These are phyloP conservation scores for Microsporum ferrugineum DNA, from an alignment of 2,329 filamentous ascomycete species.

Conservation along the genomic window DNA sequence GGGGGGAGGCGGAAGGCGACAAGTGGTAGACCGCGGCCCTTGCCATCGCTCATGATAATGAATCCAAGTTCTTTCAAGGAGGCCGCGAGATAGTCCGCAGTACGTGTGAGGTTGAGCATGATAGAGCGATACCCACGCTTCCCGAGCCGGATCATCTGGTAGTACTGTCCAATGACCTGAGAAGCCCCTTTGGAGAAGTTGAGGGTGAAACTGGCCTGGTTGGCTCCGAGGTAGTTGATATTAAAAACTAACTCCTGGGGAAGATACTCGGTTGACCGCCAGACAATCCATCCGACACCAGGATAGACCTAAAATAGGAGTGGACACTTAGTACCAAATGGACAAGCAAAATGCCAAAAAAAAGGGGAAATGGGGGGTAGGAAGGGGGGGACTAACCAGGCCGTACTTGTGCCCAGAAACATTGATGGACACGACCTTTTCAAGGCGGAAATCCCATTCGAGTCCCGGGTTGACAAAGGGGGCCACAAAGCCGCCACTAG, in stretches of 20 bases:
- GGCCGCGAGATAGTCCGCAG: slow-evolving; percentile 72
- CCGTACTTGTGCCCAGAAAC: slow-evolving; percentile 85
- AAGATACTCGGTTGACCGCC: slow-evolving; percentile 70
- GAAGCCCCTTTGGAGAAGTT: slow-evolving; percentile 96
- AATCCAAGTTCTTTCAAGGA: slow-evolving; percentile 67
- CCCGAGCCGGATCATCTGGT: slow-evolving; percentile 88
- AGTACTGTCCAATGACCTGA: slow-evolving; percentile 94
- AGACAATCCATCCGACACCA: slow-evolving; percentile 87
- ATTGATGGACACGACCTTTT: slow-evolving; percentile 87
- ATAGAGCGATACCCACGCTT: slow-evolving; percentile 86
- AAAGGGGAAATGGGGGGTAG: too few species aligned
- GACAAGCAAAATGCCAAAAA: too few species aligned
- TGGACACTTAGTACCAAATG: not conserved
- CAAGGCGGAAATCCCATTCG: slow-evolving; percentile 82
- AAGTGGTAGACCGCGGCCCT: slow-evolving; percentile 69
- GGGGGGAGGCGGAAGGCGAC: slow-evolving; percentile 73
- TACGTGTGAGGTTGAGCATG: slow-evolving; percentile 87
- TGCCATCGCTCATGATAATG: slow-evolving; percentile 72
- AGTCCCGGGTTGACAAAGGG: slow-evolving; percentile 78
- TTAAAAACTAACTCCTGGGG: slow-evolving; percentile 94
- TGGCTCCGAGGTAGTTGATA: slow-evolving; percentile 95
- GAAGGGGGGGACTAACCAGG: slow-evolving; percentile 27
- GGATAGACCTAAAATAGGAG: slow-evolving; percentile 59
- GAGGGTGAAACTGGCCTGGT: slow-evolving; percentile 89
- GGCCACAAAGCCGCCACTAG: slow-evolving; percentile 82